Percentiles rank a stretch among this genome's conserved stretches.
Evolutionary conservation across 2,329 filamentous ascomycete species (phyloP).

Genomic region (Apiospora marii): DNA sequence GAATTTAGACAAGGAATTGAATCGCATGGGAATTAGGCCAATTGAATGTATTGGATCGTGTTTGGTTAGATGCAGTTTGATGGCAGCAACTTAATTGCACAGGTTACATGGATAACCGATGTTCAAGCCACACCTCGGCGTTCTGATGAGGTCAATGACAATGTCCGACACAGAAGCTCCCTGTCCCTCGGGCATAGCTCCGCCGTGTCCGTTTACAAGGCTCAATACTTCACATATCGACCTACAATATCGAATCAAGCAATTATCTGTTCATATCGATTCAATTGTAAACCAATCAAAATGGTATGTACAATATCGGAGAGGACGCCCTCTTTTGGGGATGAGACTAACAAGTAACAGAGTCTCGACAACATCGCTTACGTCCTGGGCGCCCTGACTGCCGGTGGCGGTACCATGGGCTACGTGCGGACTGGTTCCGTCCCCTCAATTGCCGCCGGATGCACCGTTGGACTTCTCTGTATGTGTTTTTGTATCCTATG

Average conservation of each 20-base stretch:
- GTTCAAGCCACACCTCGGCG: constrained; percentile 12
- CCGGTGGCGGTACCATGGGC: constrained; percentile 85
- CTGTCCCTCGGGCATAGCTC: not conserved
- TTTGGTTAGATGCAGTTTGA: not conserved
- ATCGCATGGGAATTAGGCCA: not conserved
- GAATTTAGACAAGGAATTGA: not conserved
- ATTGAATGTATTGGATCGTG: not conserved
- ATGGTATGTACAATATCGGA: constrained; percentile 17
- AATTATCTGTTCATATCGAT: not conserved
- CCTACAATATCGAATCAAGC: not conserved
- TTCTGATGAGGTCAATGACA: constrained; percentile 3
- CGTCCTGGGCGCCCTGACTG: constrained; percentile 81
- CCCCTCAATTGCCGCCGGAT: constrained; percentile 85
- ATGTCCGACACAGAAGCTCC: constrained; percentile 7
- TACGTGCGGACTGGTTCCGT: constrained; percentile 86
- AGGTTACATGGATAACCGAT: not conserved
- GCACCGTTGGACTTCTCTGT: constrained; percentile 77
- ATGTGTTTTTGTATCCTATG: constrained; percentile 35
- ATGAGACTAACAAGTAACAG: constrained; percentile 35
- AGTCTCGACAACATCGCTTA: constrained; percentile 71
- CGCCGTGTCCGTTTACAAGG: not conserved
- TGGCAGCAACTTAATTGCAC: not conserved
- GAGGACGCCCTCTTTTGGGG: not conserved
- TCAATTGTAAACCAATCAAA: not conserved
- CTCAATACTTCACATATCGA: not conserved